Evolutionary conservation across 768 basidiomycete genomes (phyloP), one percentile per base, ranked within the genome.

Genomic region (Pisolithus microcarpus): DNA sequence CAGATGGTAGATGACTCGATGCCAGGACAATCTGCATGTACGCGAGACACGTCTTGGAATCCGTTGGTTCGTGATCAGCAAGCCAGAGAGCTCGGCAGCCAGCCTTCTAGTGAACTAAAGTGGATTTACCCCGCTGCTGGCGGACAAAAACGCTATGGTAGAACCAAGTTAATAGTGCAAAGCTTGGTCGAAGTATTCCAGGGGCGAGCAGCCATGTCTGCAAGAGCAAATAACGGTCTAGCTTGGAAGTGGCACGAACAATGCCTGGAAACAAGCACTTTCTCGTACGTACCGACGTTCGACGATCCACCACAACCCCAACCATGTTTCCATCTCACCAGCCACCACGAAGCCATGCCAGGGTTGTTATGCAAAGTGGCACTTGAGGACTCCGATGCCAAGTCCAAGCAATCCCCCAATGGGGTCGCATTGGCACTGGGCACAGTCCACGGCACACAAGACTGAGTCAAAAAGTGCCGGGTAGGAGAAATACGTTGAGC

Each of bases 391-490:
- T 70, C 70, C 72, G 50, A 58, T 71, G 58, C 60, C 55, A 51
- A 56, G 50, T 51, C 53, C 65, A 53, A 43, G 49, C 54, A 40
- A 45, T 52, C 47, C 37, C 43, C 37, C 43, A 38, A 43, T 45
- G 40, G 52, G 58, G 57, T 58, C 49, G 51, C 59, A 58, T 54
- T 52, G 56, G 56, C 13, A 50, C 34, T 52, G 39, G 31, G 45
- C 63, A 70, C 60, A 69, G 72, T 65, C 75, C 75, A 77, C 78
- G 80, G 80, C 66, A 68, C 71, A 70, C 73, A 70, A 61, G 75
- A 75, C 58, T 64, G 57, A 61, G 60, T 73, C 52, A 53, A 74
- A 81, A 80, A 64, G 72, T 73, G 63, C 80, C 80, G 78, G 76
- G 72, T 57, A 73, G 70, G 71, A 69, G 64, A 45, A 52, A 58